Evolutionary conservation across 2,329 filamentous ascomycete genomes (phyloP), one percentile per base, ranked within the genome.

Genomic region (Chaetothyriales sp.): DNA sequence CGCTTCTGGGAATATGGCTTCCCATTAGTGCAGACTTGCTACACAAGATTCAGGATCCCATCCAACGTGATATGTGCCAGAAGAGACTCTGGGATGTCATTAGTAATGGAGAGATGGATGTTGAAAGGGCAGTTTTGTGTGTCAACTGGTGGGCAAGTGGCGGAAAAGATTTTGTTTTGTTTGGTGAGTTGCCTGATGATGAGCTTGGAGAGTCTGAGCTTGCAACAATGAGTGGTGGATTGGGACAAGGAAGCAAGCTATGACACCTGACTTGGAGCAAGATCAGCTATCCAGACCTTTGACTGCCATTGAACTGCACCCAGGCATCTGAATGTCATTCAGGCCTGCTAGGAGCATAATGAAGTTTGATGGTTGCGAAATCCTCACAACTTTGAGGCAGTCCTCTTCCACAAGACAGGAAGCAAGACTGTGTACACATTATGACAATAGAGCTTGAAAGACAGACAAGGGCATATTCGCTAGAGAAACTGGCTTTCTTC

Each of bases 141-240:
- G 84, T 94, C 18, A 78, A 79, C 1, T 95, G 89, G 89, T 95
- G 89, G 89, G 84, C 80, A 68, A 68, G 78, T 64, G 78, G 79
- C 3, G 79, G 79, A 0, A 68, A 76, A 46, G 77, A 81, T 52
- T 65, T 71, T 58, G 70, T 80, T 4, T 56, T 80, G 1, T 74
- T 68, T 61, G 76, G 70, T 2, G 59, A 57, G n/a, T 59, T 53
- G 9, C 49, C 53, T 18, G 53, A 67, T 43, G 63, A 64, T 18
- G 32, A 39, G 5, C 15, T 39, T 39, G 32, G 32, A 39, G 32
- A 15, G 5, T 39, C 32, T 39, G 55, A 65, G 47, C 64, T 66
- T 10, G 63, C 64, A 25, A 69, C 70, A 55, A 80, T 80, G 77
- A 79, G 73, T 59, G 77, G 77, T 47, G 77, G 71, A 2, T 59